phyloP scores from a whole-genome alignment of 163 green algal species.

The Scenedesmus sp. region DNA sequence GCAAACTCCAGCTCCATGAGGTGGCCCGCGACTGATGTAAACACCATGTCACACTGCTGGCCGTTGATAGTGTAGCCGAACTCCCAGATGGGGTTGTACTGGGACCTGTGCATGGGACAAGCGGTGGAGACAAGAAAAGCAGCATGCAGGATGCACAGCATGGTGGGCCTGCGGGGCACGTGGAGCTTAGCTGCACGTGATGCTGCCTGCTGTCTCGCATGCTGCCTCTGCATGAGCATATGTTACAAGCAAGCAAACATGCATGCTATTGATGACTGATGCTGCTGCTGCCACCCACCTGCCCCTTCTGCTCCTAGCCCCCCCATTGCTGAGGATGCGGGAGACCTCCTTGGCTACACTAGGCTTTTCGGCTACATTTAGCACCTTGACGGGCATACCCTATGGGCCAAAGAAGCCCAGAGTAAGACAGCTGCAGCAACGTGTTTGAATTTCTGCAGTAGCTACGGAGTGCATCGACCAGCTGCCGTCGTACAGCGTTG shows the following conservation, averaged over 20 bases:
- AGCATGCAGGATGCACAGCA: background rate
- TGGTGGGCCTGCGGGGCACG: background rate
- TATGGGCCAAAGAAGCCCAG: background rate
- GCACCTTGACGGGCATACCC: conserved; percentile 65
- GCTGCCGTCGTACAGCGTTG: background rate
- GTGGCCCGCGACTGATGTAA: conserved; percentile 96
- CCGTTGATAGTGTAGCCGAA: conserved; percentile 80
- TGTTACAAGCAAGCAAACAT: background rate
- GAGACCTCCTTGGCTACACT: conserved; percentile 91
- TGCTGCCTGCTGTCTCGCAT: background rate
- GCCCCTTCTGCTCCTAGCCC: conserved; percentile 51
- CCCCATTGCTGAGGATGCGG: conserved; percentile 76
- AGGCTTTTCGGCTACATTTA: conserved; percentile 97
- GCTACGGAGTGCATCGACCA: background rate
- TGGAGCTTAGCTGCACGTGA: background rate
- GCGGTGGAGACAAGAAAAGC: too few relatives aligned
- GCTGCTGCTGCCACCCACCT: conserved; percentile 28
- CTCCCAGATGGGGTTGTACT: conserved; percentile 85
- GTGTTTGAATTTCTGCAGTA: conserved; percentile 10
- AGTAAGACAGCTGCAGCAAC: background rate
- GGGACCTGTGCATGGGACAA: conserved; percentile 61
- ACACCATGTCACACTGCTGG: conserved; percentile 85
- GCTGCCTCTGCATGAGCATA: background rate
- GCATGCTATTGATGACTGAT: background rate
- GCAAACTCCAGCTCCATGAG: conserved; percentile 94